Evolutionary conservation across 352 stramenopile species (phyloP).

Genomic region (Saprolegnia parasitica): DNA sequence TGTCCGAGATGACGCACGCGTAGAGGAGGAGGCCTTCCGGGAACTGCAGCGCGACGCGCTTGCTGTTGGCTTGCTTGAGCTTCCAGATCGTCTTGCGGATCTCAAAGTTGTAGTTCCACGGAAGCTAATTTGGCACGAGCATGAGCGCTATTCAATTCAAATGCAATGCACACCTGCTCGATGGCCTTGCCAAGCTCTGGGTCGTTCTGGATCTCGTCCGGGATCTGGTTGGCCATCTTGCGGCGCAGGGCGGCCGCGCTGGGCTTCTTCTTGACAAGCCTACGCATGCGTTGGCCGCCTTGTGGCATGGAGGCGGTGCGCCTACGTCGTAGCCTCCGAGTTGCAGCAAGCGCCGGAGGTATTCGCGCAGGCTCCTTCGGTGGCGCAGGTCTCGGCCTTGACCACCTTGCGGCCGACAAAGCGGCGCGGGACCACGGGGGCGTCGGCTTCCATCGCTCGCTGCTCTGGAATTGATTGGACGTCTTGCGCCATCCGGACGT

Average conservation of each 20-base stretch:
- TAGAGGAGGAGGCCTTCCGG: conserved; percentile 98
- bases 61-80: conserved; percentile 85
- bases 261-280: conserved; percentile 48
- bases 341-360: not conserved
- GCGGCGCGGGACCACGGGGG: conserved; percentile 8
- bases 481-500: conserved; percentile 12
- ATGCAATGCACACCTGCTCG: conserved; percentile 43
- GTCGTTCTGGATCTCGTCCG: conserved; percentile 87
- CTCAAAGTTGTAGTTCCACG: conserved; percentile 98
- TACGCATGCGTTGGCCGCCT: not conserved
- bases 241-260: conserved; percentile 53
- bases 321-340: not conserved
- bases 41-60: conserved; percentile 96
- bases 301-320: not conserved
- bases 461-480: not conserved
- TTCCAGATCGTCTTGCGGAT: conserved; percentile 97
- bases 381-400: not conserved
- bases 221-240: conserved; percentile 85
- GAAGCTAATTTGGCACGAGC: conserved; percentile 53
- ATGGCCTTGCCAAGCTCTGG: conserved; percentile 87
- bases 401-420: conserved; percentile 17
- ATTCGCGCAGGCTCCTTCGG: not conserved
- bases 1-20: conserved; percentile 96
- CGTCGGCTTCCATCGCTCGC: not conserved
- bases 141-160: not conserved